Base-by-base conservation (phyloP, 73 alveolate species). In the Effrenium voratum region DNA sequence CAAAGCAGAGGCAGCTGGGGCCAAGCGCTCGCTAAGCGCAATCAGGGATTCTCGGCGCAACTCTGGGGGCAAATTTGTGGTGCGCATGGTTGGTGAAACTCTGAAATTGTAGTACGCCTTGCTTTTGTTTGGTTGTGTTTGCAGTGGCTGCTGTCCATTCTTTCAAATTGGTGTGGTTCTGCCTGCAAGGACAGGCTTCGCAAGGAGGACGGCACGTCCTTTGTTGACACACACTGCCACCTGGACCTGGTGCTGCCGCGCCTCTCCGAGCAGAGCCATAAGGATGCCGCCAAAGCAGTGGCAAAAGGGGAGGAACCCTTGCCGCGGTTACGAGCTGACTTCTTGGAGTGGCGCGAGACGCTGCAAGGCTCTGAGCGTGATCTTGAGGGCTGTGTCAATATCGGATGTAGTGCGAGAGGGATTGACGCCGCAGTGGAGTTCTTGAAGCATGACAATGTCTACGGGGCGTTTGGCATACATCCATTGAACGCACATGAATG, bases 181-280 rank as follows among this genome's bases (percentile, higher is more conserved):
- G 50, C 40, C 52, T 34, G 84, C 40, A n/a, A n/a, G n/a, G n/a
- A n/a, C n/a, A n/a, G n/a, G n/a, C n/a, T n/a, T n/a, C n/a, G n/a
- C n/a, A n/a, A n/a, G n/a, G n/a, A n/a, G n/a, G n/a, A n/a, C n/a
- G n/a, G n/a, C n/a, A n/a, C n/a, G n/a, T n/a, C n/a, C n/a, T 91
- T 91, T 72, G 59, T 91, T 60, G 98, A 91, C 77, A 91, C 98
- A 38, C 98, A 91, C 88, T 91, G 98, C 60, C 98, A 91, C 79
- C 34, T 91, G 55, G 98, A 91, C n/a, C 28, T 59, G 98, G 79
- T 91, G 45, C 57, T 91, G 38, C 98, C 98, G 2, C 57, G 98
- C 55, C 88, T 91, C 41, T 68, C 98, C 26, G 45, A 81, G 84
- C 98, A 91, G 41, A 72, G 88, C 36, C 98, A 91, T 24, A 76